Base-by-base conservation (phyloP, 495 filamentous ascomycete species). In the Podospora pseudoanserina region DNA sequence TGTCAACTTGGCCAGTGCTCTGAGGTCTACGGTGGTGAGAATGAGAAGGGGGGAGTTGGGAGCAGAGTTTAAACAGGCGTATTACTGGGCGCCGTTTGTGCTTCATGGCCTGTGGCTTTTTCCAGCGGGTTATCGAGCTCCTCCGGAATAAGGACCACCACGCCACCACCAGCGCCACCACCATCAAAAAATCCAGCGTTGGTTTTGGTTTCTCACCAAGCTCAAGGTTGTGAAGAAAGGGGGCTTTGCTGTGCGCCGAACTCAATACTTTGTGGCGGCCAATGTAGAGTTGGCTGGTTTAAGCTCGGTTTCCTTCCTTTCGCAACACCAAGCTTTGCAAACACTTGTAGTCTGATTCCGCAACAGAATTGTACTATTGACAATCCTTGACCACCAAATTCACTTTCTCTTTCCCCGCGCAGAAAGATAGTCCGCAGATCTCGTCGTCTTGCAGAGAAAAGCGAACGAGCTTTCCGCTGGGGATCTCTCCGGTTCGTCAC, bases 401-500 rank as follows among this genome's bases (percentile, higher is more conserved):
- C 23, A 23, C 23, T 23, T 11, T 20, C 2, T 1, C 54, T 13
- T 32, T 7, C 30, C 30, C 30, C 30, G 30, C 1, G 4, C 30
- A 32, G 39, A 16, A 49, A 1, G 5, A 49, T 11, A 11, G 6
- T 49, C 15, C 39, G 39, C 39, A 49, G 39, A 11, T 49, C 39
- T 13, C 39, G 9, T 32, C 30, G 30, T 32, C 30, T 32, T 32
- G 30, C 30, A 32, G 7, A 32, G 3, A 32, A 32, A 49, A 13
- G 5, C 7, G 39, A 2, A 49, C 9, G 13, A 67, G 6, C 26
- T 39, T 57, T 23, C 34, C n/a, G 20, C 65, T 67, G 59, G 65
- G 32, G 19, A 56, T 62, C 49, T 28, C 65, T 67, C 34, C 49
- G 60, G 55, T 75, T 67, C 69, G 66, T 15, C 65, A 71, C 49